Evolutionary conservation across 1,284 basidiomycete genomes (phyloP).

Genomic region (Marasmius fiardii): DNA sequence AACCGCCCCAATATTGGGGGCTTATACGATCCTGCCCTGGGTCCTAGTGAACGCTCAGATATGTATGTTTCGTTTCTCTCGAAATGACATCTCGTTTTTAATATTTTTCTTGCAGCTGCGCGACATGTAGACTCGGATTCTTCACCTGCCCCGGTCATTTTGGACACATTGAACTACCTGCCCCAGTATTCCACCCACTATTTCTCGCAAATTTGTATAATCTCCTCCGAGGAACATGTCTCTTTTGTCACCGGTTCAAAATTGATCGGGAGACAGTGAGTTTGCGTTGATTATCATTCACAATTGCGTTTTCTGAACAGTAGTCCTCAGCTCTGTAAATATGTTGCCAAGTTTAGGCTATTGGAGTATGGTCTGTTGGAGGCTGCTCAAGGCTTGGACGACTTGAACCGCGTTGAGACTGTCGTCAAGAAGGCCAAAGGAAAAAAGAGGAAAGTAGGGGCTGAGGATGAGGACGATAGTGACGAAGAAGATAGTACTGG

Average conservation of each 20-base stretch:
- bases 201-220: constrained; percentile 95
- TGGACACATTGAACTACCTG: constrained; percentile 97
- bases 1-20: constrained; percentile 92
- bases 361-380: constrained; percentile 89
- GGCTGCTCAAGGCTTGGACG: constrained; percentile 76
- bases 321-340: constrained; percentile 67
- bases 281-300: constrained; percentile 15
- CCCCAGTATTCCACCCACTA: constrained; percentile 94
- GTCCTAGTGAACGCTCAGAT: constrained; percentile 84
- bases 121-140: constrained; percentile 89
- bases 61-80: constrained; percentile 57
- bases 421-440: constrained; percentile 18
- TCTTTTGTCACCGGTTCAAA: constrained; percentile 96
- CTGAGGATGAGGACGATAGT: constrained; percentile 31
- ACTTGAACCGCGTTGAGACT: constrained; percentile 40
- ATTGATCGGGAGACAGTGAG: constrained; percentile 73
- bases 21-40: constrained; percentile 94
- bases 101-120: constrained; percentile 59
- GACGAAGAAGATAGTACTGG: constrained; percentile 37
- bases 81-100: constrained; percentile 5
- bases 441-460: constrained; percentile 18
- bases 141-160: constrained; percentile 98
- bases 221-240: constrained; percentile 86
- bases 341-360: constrained; percentile 84
- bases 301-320: constrained; percentile 7